Percentiles rank a stretch among this genome's conserved stretches.
Evolutionary conservation across 768 basidiomycete species (phyloP).

Genomic region (Mycena filopes): DNA sequence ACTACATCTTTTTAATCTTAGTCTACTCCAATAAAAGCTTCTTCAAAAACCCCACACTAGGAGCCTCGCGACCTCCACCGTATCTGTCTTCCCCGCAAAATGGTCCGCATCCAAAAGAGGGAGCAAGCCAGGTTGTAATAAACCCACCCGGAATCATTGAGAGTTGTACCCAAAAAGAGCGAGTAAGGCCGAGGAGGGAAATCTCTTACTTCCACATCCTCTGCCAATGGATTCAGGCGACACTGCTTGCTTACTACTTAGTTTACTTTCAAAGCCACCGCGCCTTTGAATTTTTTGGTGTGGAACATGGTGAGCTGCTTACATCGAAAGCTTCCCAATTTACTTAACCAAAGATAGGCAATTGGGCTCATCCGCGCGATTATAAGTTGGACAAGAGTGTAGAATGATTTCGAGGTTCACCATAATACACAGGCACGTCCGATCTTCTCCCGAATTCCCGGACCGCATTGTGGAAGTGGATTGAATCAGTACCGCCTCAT

Average conservation of each 20-base stretch:
- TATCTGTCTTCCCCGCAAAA: too few species aligned
- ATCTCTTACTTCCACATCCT: neutral
- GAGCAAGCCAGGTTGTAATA: too few species aligned
- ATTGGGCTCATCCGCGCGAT: constrained; percentile 58
- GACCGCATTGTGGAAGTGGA: too few species aligned
- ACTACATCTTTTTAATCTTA: too few species aligned
- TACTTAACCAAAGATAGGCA: neutral
- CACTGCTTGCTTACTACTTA: neutral
- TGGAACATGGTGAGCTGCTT: constrained; percentile 55
- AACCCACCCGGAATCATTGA: too few species aligned
- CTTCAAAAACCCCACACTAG: too few species aligned
- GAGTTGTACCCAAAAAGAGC: too few species aligned
- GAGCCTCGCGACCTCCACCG: too few species aligned
- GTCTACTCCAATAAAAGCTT: too few species aligned
- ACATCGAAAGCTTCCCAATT: neutral
- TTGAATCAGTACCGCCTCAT: constrained; percentile 47
- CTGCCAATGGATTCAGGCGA: neutral
- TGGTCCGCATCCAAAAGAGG: too few species aligned
- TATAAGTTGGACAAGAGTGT: constrained; percentile 41
- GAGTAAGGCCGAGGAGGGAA: too few species aligned
- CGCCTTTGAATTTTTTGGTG: constrained; percentile 55
- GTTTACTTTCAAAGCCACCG: constrained; percentile 25
- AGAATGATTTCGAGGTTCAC: constrained; percentile 57
- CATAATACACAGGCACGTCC: constrained; percentile 44
- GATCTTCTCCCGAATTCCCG: constrained; percentile 35